These are phyloP conservation scores for Coemansia sp. DNA, from an alignment of 192 early-diverging fungal genomes.

Conservation along the genomic window DNA sequence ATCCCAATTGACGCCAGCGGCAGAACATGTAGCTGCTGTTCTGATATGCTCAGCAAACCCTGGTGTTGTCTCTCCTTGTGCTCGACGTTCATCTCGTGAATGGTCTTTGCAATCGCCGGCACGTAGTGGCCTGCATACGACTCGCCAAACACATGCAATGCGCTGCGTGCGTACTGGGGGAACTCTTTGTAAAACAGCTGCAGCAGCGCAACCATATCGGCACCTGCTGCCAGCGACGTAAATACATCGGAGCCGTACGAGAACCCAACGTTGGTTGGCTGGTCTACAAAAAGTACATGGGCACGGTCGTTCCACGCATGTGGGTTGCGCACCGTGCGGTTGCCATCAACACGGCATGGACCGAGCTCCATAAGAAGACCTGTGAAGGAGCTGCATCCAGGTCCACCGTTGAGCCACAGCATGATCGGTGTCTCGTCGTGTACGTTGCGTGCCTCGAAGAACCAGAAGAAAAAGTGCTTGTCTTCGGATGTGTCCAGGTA, in stretches of 20 bases:
- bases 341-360: conserved; percentile 82
- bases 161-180: conserved; percentile 66
- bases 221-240: conserved; percentile 68
- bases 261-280: conserved; percentile 88
- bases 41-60: conserved; percentile 27
- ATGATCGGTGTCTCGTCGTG: conserved; percentile 63
- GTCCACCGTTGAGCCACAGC: conserved; percentile 79
- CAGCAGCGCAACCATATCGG: conserved; percentile 82
- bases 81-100: conserved; percentile 63
- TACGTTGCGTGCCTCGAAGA: conserved; percentile 85
- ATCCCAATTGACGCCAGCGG: conserved; percentile 73
- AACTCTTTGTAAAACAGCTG: conserved; percentile 83
- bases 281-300: conserved; percentile 76
- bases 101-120: conserved; percentile 81
- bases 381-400: conserved; percentile 75
- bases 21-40: not conserved
- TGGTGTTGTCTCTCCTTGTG: not conserved
- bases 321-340: conserved; percentile 67
- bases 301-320: conserved; percentile 90
- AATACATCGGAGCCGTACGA: conserved; percentile 69
- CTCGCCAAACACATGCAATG: conserved; percentile 88
- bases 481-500: conserved; percentile 64
- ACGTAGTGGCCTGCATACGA: conserved; percentile 87
- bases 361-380: conserved; percentile 75
- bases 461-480: conserved; percentile 91